Evolutionary conservation across 352 stramenopile genomes (phyloP), one percentile per base, ranked within the genome.

Genomic region (Phytophthora pinifolia): DNA sequence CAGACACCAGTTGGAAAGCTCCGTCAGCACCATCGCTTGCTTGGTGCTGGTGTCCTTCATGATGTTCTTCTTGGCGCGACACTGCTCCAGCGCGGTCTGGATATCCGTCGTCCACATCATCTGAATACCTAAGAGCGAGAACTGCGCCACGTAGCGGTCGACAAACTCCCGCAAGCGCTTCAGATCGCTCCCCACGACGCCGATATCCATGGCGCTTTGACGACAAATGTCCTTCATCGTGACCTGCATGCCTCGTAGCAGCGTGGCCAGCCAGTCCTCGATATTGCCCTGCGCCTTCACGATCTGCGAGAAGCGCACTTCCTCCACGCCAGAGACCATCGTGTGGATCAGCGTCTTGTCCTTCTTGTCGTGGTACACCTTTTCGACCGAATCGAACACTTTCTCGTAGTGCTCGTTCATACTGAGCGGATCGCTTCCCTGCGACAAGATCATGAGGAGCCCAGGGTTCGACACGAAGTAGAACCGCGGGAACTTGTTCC

Each of bases 351-450:
- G 74, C 8, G 94, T 98, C 70, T 98, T 98, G 78, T 99, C 96
- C 53, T 98, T 98, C 59, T 98, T 98, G 72, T 99, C 96, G 60
- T 99, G 96, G 44, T 97, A 96, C 2, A 99, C 97, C 39, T 96
- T 97, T 46, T 98, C 94, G 39, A 99, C 96, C n/a, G 95, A 97
- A 70, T 99, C 97, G 65, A 99, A 99, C 10, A 99, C 93, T 65
- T 98, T 99, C 59, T 99, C 96, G 67, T 99, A 99, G 76, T 99
- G 97, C 33, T 98, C 90, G 61, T 99, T 98, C 91, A 99, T 99
- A 62, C 94, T 97, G 54, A 98, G 71, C 5, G 97, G 97, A 70
- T 99, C 97, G 37, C 89, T 98, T 33, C 92, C 96, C 63, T 99
- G 95, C 6, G 94, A 98, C 18, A 99, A 72, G 53, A 99, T 99